Conservation (phyloP, 192 early-diverging fungal species). For the Entomortierella beljakovae region DNA sequence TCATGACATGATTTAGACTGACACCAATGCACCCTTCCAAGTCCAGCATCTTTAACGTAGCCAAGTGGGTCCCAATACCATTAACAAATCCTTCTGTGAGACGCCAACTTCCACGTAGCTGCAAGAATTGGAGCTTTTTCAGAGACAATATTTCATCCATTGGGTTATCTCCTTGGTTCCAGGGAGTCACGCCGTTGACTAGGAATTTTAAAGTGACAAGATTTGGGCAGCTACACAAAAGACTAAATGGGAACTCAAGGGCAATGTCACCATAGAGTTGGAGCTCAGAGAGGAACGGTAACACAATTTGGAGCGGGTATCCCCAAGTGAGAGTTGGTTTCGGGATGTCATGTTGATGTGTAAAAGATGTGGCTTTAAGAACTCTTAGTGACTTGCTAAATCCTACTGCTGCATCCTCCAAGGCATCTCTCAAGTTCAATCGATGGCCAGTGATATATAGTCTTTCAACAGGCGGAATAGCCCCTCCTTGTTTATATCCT, state of each 20-base stretch:
- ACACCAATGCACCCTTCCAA: slow-evolving; percentile 36
- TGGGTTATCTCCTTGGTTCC: slow-evolving; percentile 24
- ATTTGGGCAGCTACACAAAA: slow-evolving; percentile 23
- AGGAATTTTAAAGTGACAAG: slow-evolving; percentile 22
- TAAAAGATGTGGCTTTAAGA: slow-evolving; percentile 37
- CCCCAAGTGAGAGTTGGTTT: slow-evolving; percentile 26
- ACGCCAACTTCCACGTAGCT: slow-evolving; percentile 32
- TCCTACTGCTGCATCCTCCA: slow-evolving; percentile 28
- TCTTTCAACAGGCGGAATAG: slow-evolving; percentile 28
- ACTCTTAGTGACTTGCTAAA: slow-evolving; percentile 19
- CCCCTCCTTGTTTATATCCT: not conserved
- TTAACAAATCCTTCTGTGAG: slow-evolving; percentile 17
- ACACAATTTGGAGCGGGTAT: slow-evolving; percentile 2
- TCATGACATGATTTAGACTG: slow-evolving; percentile 19
- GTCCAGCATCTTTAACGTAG: slow-evolving; percentile 44
- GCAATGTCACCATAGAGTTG: slow-evolving; percentile 47
- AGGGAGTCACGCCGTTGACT: slow-evolving; percentile 35
- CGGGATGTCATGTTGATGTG: not conserved
- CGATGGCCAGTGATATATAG: slow-evolving; percentile 35
- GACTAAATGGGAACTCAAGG: slow-evolving; percentile 31
- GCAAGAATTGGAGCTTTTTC: slow-evolving; percentile 25
- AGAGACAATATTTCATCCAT: slow-evolving; percentile 21
- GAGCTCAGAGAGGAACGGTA: slow-evolving; percentile 36
- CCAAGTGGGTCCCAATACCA: slow-evolving; percentile 1
- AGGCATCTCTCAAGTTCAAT: slow-evolving; percentile 13